Conservation (phyloP, 805 yeast species). For the Blastobotrys mokoenaii region DNA sequence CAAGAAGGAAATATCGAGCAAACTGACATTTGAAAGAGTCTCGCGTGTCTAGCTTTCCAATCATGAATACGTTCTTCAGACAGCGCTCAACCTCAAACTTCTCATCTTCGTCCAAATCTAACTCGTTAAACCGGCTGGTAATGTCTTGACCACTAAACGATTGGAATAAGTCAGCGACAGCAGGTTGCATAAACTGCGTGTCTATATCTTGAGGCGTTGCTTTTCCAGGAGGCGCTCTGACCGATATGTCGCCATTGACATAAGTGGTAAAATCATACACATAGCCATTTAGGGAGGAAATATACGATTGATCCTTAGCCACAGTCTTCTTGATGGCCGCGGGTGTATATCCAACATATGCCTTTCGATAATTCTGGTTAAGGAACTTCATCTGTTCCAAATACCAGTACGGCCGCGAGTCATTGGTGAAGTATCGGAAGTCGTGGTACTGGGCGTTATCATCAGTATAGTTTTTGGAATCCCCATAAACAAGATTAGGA, state of each 20-base stretch:
- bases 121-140: slow-evolving; percentile 20
- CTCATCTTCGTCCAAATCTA: slow-evolving; percentile 20
- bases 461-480: slow-evolving; percentile 29
- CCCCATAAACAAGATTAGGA: slow-evolving; percentile 24
- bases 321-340: slow-evolving; percentile 23
- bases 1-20: slow-evolving; percentile 36
- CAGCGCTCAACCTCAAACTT: slow-evolving; percentile 27
- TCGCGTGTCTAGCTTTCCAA: slow-evolving; percentile 34
- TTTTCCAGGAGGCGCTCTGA: slow-evolving; percentile 24
- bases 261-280: slow-evolving; percentile 33
- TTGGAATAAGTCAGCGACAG: slow-evolving; percentile 28
- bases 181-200: slow-evolving; percentile 26
- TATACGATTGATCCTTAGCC: slow-evolving; percentile 16
- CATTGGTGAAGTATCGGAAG: slow-evolving; percentile 31
- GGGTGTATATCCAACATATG: slow-evolving; percentile 32
- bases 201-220: slow-evolving; percentile 19
- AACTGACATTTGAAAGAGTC: slow-evolving; percentile 32
- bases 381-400: slow-evolving; percentile 30
- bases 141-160: slow-evolving; percentile 30
- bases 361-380: slow-evolving; percentile 28
- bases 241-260: slow-evolving; percentile 28
- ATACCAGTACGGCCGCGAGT: slow-evolving; percentile 37
- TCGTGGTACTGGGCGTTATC: slow-evolving; percentile 34
- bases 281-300: slow-evolving; percentile 30
- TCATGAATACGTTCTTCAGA: slow-evolving; percentile 32